These are phyloP conservation scores for Calocybe cyanea DNA, from an alignment of 768 basidiomycete species.

Conservation along the genomic window DNA sequence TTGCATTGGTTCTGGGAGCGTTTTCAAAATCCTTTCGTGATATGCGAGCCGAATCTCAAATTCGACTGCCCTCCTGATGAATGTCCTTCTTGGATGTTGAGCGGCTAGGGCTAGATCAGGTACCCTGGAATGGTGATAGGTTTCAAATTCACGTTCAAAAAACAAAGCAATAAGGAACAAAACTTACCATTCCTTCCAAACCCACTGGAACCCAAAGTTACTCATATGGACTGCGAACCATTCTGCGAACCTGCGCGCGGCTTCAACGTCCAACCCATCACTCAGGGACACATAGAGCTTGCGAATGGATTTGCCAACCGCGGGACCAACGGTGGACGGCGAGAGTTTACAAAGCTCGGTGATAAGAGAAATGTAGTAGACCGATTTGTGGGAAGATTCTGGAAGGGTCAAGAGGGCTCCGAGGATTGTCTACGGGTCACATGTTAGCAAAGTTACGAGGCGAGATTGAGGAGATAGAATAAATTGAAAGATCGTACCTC, in stretches of 20 bases:
- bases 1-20: slow-evolving; percentile 82
- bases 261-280: slow-evolving; percentile 84
- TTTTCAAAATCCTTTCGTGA: slow-evolving; percentile 87
- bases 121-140: slow-evolving; percentile 51
- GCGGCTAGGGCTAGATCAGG: slow-evolving; percentile 71
- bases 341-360: slow-evolving; percentile 95
- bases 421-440: slow-evolving; percentile 55
- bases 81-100: slow-evolving; percentile 83
- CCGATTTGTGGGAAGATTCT: slow-evolving; percentile 65
- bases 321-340: slow-evolving; percentile 88
- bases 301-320: slow-evolving; percentile 93
- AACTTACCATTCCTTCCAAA: slow-evolving; percentile 97
- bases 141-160: not conserved
- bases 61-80: slow-evolving; percentile 84
- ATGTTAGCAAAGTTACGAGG: not conserved
- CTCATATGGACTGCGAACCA: slow-evolving; percentile 98
- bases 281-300: slow-evolving; percentile 77
- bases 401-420: slow-evolving; percentile 75
- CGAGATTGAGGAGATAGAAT: not conserved
- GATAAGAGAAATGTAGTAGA: slow-evolving; percentile 87
- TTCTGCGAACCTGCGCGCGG: slow-evolving; percentile 78
- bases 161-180: not conserved
- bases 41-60: slow-evolving; percentile 91
- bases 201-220: slow-evolving; percentile 97
- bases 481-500: slow-evolving; percentile 48